Conservation (phyloP, 805 yeast species). For the Candida morakotiae region DNA sequence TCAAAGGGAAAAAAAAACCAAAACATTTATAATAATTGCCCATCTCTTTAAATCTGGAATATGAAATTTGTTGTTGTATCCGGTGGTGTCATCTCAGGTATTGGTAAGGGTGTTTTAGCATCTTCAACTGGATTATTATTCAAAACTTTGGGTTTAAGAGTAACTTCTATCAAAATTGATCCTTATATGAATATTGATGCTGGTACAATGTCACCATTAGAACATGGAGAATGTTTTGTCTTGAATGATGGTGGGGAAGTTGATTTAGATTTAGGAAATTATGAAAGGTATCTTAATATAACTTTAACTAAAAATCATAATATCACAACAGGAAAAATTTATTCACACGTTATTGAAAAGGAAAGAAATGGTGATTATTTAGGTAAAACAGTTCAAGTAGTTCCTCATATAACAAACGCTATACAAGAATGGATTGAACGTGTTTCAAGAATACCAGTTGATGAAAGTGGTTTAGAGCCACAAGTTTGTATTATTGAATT, state of each 20-base stretch:
- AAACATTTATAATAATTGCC: no score
- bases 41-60: neutral
- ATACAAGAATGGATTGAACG: constrained; percentile 98
- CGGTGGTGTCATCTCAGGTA: constrained; percentile 99
- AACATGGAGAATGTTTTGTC: constrained; percentile 98
- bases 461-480: constrained; percentile 80
- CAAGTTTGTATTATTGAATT: constrained; percentile 95
- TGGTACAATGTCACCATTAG: constrained; percentile 99
- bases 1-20: no score
- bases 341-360: constrained; percentile 86
- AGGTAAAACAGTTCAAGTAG: constrained; percentile 99
- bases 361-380: constrained; percentile 96
- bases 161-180: constrained; percentile 96
- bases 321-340: constrained; percentile 97
- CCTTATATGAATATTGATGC: constrained; percentile 99
- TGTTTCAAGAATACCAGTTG: constrained; percentile 90
- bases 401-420: constrained; percentile 95
- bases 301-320: constrained; percentile 92
- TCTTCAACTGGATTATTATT: constrained; percentile 93
- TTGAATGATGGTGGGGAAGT: constrained; percentile 99
- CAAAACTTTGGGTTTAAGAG: constrained; percentile 91
- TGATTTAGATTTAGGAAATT: constrained; percentile 95
- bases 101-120: constrained; percentile 98
- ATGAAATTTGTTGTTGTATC: constrained; percentile 99
- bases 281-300: constrained; percentile 92